Evolutionary conservation across 345 rosid species (phyloP), one percentile per base, ranked within the genome.

Genomic region (Dimocarpus longan): DNA sequence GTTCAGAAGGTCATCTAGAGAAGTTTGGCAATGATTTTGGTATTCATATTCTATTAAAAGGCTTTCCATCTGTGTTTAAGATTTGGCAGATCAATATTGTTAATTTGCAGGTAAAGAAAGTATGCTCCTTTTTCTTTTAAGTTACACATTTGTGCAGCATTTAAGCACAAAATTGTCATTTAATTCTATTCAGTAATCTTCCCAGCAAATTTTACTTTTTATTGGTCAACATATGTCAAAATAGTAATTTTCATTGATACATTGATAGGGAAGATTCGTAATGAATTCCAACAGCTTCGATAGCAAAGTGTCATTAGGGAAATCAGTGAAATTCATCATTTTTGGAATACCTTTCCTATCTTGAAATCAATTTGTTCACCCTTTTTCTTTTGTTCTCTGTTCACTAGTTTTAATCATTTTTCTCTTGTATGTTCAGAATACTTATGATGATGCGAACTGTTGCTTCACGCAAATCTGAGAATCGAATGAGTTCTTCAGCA

Each of bases 401-500:
- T 60, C 57, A 50, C 62, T 10, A 22, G 10, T 75, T 82, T 57
- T 54, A 42, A 54, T 50, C 24, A 24, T 68, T 74, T 82, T 32
- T 72, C 75, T 73, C 69, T 74, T 76, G 73, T 74, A 10, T 79
- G n/a, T 87, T 86, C 85, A 95, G 99, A 91, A 94, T 96, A 79
- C 91, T 96, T 80, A 75, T 78, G 78, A 94, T 96, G 99, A 96
- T 96, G 99, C 95, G 90, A 90, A 76, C 72, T 73, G 87, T 94
- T 80, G 93, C 99, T 85, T 89, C 94, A 77, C 85, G 88, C 80
- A 94, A 90, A 89, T 78, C 75, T 72, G 90, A 78, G 80, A 96
- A 94, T 85, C 89, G 92, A 82, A 96, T 96, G 99, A 96, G 98
- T 91, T 74, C 91, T 80, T 91, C 98, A 64, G 99, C 99, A 37